These are phyloP conservation scores for Ceratobasidium sp. DNA, from an alignment of 1,284 basidiomycete species.

Conservation along the genomic window DNA sequence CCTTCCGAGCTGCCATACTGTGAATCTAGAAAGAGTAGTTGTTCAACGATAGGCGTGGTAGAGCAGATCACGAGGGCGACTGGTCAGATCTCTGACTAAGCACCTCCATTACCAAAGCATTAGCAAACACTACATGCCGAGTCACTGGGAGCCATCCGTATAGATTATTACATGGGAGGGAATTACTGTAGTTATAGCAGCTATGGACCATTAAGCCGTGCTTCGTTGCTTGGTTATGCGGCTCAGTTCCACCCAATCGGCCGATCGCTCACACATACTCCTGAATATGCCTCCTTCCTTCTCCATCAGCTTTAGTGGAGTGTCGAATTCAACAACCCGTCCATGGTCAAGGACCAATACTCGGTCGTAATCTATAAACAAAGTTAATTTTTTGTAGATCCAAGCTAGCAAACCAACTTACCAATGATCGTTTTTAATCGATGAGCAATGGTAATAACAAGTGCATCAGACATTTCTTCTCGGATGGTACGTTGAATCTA, in stretches of 20 bases:
- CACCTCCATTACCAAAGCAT: constrained; percentile 9
- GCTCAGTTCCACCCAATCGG: constrained; percentile 58
- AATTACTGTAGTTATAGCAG: too few species aligned
- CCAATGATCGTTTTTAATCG: constrained; percentile 68
- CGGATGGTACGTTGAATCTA: constrained; percentile 81
- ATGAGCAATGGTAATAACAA: constrained; percentile 85
- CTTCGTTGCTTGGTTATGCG: constrained; percentile 26
- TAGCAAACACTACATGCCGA: constrained; percentile 18
- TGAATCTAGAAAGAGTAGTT: constrained; percentile 3
- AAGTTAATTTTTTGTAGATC: constrained; percentile 43
- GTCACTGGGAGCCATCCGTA: neutral
- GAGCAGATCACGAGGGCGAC: constrained; percentile 19
- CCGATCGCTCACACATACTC: constrained; percentile 70
- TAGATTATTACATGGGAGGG: too few species aligned
- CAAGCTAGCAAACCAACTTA: constrained; percentile 6
- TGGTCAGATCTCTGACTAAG: constrained; percentile 36
- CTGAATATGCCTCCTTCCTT: constrained; percentile 67
- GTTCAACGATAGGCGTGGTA: constrained; percentile 30
- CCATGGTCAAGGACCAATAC: constrained; percentile 75
- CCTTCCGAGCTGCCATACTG: constrained; percentile 41
- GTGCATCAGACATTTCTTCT: constrained; percentile 71
- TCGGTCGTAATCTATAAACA: constrained; percentile 71
- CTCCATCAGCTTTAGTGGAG: constrained; percentile 65
- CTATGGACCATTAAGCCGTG: neutral
- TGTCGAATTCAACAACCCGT: constrained; percentile 70